Evolutionary conservation across 2,329 filamentous ascomycete genomes (phyloP).

Genomic region (Escovopsis weberi): DNA sequence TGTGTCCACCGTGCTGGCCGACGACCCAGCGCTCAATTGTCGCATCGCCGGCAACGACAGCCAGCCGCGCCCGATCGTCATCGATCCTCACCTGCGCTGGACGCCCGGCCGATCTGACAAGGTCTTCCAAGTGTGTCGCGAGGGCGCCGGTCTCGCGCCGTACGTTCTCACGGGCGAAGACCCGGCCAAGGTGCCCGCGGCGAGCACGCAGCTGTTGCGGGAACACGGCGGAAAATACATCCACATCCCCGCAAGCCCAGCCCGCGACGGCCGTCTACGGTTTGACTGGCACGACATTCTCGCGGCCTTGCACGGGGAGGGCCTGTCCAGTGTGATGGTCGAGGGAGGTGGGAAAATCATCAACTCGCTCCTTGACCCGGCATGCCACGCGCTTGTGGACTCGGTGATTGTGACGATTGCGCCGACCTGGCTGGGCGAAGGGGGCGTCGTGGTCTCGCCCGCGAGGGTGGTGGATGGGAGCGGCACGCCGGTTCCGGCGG

Average conservation of each 20-base stretch:
- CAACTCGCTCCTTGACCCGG: conserved; percentile 58
- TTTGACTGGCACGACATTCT: conserved; percentile 55
- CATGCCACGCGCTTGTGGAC: conserved; percentile 48
- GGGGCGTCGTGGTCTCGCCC: conserved; percentile 68
- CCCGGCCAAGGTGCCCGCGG: conserved; percentile 27
- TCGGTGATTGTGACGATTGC: conserved; percentile 80
- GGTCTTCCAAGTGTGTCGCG: conserved; percentile 48
- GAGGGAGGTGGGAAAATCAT: conserved; percentile 78
- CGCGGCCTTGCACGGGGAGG: conserved; percentile 37
- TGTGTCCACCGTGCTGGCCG: conserved; percentile 67
- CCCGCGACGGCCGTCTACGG: conserved; percentile 23
- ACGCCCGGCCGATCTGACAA: conserved; percentile 43
- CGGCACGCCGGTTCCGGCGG: conserved; percentile 42
- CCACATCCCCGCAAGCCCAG: conserved; percentile 19
- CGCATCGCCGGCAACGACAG: conserved; percentile 46
- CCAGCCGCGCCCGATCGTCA: conserved; percentile 68
- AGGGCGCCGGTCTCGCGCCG: conserved; percentile 56
- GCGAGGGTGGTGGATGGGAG: conserved; percentile 35
- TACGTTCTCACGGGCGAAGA: conserved; percentile 47
- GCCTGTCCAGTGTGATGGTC: conserved; percentile 71
- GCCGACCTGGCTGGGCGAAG: conserved; percentile 75
- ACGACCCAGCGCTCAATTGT: conserved; percentile 77
- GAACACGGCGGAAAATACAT: conserved; percentile 40
- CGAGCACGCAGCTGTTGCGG: conserved; percentile 28
- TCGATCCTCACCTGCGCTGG: conserved; percentile 73